Evolutionary conservation across 2,329 filamentous ascomycete species (phyloP).

Genomic region (Colletotrichum phormii): DNA sequence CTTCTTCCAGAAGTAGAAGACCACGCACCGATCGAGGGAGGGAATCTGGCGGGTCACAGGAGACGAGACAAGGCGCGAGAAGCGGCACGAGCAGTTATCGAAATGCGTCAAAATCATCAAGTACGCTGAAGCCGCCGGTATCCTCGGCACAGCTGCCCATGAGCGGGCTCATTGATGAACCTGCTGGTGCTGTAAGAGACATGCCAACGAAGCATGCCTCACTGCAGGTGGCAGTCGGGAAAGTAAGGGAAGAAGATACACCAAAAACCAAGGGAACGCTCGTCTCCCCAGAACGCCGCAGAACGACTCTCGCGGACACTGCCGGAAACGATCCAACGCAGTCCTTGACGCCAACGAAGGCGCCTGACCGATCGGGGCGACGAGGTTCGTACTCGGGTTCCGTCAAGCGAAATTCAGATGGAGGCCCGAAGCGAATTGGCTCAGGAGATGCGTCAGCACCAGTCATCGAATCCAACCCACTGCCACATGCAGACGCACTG

Average conservation of each 20-base stretch:
- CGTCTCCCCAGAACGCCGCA: neutral
- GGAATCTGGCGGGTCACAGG: neutral
- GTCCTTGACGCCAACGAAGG: neutral
- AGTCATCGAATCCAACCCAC: neutral
- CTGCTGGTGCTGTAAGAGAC: constrained; percentile 21
- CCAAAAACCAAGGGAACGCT: neutral
- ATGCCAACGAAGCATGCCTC: constrained; percentile 23
- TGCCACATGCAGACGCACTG: constrained; percentile 11
- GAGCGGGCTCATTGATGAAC: constrained; percentile 23
- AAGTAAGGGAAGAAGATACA: neutral
- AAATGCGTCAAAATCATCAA: neutral
- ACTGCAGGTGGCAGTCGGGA: constrained; percentile 10
- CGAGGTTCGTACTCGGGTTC: neutral
- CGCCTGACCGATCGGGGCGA: neutral
- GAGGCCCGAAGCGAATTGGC: neutral
- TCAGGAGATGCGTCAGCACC: neutral
- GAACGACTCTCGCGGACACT: neutral
- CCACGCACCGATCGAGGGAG: neutral
- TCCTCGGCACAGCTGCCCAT: neutral
- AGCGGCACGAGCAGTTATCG: neutral
- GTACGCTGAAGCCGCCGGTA: neutral
- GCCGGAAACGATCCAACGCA: neutral
- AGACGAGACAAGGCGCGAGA: constrained; percentile 1
- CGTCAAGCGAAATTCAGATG: neutral
- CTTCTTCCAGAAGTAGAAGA: neutral